These are phyloP conservation scores for Botrytis squamosa DNA, from an alignment of 2,329 filamentous ascomycete genomes.

Conservation along the genomic window DNA sequence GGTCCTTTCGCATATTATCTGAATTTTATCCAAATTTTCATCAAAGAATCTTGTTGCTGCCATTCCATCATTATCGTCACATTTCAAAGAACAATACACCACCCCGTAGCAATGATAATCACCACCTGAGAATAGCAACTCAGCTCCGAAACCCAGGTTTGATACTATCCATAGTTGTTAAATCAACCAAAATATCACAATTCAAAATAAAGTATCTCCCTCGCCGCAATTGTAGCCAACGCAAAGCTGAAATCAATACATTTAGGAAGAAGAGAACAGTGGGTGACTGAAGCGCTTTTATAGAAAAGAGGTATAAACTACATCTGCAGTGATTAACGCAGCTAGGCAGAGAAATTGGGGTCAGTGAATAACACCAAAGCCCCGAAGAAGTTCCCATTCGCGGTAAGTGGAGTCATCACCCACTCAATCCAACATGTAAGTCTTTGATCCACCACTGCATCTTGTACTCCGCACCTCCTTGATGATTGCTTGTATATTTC, in stretches of 20 bases:
- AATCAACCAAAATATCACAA: too few species aligned
- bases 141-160: rapidly evolving
- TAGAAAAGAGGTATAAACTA: background rate
- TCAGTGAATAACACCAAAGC: rapidly evolving
- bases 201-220: too few species aligned
- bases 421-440: background rate
- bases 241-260: too few species aligned
- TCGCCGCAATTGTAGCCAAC: too few species aligned
- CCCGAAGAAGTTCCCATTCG: background rate
- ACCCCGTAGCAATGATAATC: background rate
- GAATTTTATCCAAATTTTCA: background rate
- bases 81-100: background rate
- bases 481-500: background rate
- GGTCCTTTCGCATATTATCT: background rate
- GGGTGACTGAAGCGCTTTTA: background rate
- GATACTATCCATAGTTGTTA: too few species aligned
- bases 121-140: background rate
- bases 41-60: too few species aligned
- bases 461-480: rapidly evolving
- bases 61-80: too few species aligned
- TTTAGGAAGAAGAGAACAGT: background rate
- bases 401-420: background rate
- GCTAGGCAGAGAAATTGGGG: rapidly evolving
- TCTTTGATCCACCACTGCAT: background rate
- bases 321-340: too few species aligned